Conservation (phyloP, 2,329 filamentous ascomycete genomes). For the Neonectria hederae region DNA sequence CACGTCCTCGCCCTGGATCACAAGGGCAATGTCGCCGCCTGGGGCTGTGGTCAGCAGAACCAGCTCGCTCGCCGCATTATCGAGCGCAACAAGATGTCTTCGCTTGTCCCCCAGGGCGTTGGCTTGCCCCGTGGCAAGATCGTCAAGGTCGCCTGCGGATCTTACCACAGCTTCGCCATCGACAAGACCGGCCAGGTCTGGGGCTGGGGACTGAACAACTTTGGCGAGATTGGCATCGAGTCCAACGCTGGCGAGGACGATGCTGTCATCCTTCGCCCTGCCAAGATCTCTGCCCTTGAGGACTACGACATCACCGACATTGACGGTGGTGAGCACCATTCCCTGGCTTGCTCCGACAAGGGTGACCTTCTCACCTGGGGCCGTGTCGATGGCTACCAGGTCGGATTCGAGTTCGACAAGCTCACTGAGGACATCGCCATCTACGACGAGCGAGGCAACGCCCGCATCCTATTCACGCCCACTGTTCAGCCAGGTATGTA, state of each 20-base stretch:
- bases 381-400: slow-evolving; percentile 61
- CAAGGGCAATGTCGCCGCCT: slow-evolving; percentile 72
- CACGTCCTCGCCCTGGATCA: slow-evolving; percentile 75
- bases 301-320: slow-evolving; percentile 73
- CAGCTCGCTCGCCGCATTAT: slow-evolving; percentile 69
- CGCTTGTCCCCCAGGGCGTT: slow-evolving; percentile 68
- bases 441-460: slow-evolving; percentile 68
- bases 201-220: slow-evolving; percentile 89
- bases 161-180: slow-evolving; percentile 86
- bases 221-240: slow-evolving; percentile 77
- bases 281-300: slow-evolving; percentile 71
- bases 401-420: slow-evolving; percentile 66
- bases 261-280: slow-evolving; percentile 77
- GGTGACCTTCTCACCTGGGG: slow-evolving; percentile 70
- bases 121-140: slow-evolving; percentile 68
- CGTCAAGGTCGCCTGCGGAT: slow-evolving; percentile 66
- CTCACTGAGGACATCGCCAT: slow-evolving; percentile 63
- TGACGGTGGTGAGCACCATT: slow-evolving; percentile 79
- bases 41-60: slow-evolving; percentile 77
- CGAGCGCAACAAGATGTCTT: slow-evolving; percentile 69
- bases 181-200: slow-evolving; percentile 76
- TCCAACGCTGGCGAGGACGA: slow-evolving; percentile 62
- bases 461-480: slow-evolving; percentile 69
- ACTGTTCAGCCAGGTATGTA: slow-evolving; percentile 56
- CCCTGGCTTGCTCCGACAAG: slow-evolving; percentile 67